Evolutionary conservation across 257 asterid species (phyloP).

Genomic region (Solanum rostratum): DNA sequence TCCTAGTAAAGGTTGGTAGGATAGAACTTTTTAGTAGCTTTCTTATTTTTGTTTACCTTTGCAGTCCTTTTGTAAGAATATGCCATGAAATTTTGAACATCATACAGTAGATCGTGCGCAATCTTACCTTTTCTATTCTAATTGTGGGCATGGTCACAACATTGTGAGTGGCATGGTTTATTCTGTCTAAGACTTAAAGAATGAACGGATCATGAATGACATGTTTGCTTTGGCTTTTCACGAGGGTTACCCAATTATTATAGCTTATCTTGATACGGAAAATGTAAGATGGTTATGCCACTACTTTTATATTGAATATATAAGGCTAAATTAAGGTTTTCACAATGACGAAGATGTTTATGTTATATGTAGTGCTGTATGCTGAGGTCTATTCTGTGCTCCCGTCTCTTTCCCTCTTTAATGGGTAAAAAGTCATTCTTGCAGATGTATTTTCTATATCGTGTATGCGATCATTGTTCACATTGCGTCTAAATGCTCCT

Average conservation of each 20-base stretch:
- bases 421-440: background rate
- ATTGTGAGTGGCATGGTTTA: background rate
- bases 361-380: background rate
- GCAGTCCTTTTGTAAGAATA: background rate
- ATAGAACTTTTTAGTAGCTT: slow-evolving; percentile 1
- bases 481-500: background rate
- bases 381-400: background rate
- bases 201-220: background rate
- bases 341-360: background rate
- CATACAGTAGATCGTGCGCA: background rate
- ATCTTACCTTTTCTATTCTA: background rate
- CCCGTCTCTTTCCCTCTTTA: background rate
- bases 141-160: background rate
- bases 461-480: background rate
- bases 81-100: background rate
- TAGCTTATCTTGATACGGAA: background rate
- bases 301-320: background rate
- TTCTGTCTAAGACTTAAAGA: background rate
- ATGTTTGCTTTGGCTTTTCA: background rate
- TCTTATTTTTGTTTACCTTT: background rate
- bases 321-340: background rate
- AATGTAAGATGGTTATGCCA: background rate
- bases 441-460: background rate
- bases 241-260: background rate
- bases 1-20: slow-evolving; percentile 72